A percentile compares a stretch with the other conserved stretches of the same genome.
These are phyloP conservation scores for Ogataea populi-albae DNA, from an alignment of 805 yeast genomes.

Conservation along the genomic window DNA sequence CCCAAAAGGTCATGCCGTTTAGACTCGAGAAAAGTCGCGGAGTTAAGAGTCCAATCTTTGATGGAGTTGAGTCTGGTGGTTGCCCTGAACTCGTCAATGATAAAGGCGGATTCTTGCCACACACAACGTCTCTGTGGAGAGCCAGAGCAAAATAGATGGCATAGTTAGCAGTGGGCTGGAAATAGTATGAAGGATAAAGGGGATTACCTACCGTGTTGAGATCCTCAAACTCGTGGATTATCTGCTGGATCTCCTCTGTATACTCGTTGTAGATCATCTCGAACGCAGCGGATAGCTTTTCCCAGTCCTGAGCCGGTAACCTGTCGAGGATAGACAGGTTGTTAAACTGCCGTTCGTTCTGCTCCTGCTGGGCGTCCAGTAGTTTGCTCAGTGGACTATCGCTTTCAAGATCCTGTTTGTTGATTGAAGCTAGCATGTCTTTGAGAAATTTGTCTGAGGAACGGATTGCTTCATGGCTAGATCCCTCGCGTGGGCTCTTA, in stretches of 20 bases:
- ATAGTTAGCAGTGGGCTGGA: background rate
- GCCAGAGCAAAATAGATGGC: background rate
- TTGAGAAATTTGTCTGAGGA: too few relatives aligned
- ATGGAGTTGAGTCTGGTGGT: slow-evolving; percentile 12
- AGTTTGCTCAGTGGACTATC: slow-evolving; percentile 1
- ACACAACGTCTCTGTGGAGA: slow-evolving; percentile 16
- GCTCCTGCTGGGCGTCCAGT: slow-evolving; percentile 2
- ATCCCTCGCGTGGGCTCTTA: too few relatives aligned
- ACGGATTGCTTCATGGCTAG: too few relatives aligned
- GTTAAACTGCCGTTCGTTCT: background rate
- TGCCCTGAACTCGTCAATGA: slow-evolving; percentile 24
- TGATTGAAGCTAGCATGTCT: too few relatives aligned
- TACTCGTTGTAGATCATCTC: slow-evolving; percentile 22
- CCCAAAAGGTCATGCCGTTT: slow-evolving; percentile 17
- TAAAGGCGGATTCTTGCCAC: slow-evolving; percentile 28
- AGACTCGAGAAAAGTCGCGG: slow-evolving; percentile 14
- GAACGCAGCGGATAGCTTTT: slow-evolving; percentile 19
- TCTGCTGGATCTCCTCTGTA: slow-evolving; percentile 19
- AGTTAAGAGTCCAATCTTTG: slow-evolving; percentile 20
- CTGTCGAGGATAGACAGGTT: slow-evolving; percentile 8
- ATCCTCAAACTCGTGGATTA: slow-evolving; percentile 20
- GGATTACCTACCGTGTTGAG: slow-evolving; percentile 16
- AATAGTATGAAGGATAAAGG: background rate
- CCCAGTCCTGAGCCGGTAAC: slow-evolving; percentile 27
- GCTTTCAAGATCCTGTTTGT: too few relatives aligned